Evolutionary conservation across 2,329 filamentous ascomycete genomes (phyloP), one percentile per base, ranked within the genome.

Genomic region (Sporothrix brunneoviolacea): DNA sequence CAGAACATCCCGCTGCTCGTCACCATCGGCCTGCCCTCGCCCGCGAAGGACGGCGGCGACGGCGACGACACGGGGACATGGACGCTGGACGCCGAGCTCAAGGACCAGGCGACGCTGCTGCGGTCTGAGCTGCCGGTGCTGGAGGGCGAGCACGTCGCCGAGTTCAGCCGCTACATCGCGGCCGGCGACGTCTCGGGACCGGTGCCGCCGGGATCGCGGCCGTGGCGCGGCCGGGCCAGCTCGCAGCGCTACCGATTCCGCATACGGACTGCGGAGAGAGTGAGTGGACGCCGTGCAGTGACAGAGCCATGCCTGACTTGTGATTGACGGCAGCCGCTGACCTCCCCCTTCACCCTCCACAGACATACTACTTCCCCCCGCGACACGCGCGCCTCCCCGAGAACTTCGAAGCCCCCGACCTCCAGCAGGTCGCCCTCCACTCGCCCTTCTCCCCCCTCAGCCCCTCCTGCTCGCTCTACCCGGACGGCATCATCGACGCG

Each of bases 391-490:
- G 68, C 54, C 68, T 79, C 41, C 77, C 75, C 16, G 71, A 74
- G 41, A 69, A 75, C 49, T 68, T 75, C 59, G 74, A 77, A 45
- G 61, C 68, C 4, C 68, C 75, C 48, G 65, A 69, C 18, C 10
- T 15, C 15, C 65, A 72, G 21, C 68, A 73, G 16, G 70, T 75
- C 53, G 71, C 82, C n/a, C 71, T 95, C 4, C 91, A 97, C 66
- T 97, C 93, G 12, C 88, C 91, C 2, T 82, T 95, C 58, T 97
- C 93, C 3, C 93, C 91, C 1, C 75, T 97, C 27, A 93, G 87
- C 35, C 90, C 91, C 4, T 78, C 77, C 8, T 95, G 91, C 8
- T 74, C 82, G 3, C 76, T 94, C 3, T 97, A 93, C 63, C 91
- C 91, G 8, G 93, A 97, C 68, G 93, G 91, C 4, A 72, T 96